Evolutionary conservation across 768 basidiomycete genomes (phyloP), one percentile per base, ranked within the genome.

Genomic region (Cystobasidium tubakii): DNA sequence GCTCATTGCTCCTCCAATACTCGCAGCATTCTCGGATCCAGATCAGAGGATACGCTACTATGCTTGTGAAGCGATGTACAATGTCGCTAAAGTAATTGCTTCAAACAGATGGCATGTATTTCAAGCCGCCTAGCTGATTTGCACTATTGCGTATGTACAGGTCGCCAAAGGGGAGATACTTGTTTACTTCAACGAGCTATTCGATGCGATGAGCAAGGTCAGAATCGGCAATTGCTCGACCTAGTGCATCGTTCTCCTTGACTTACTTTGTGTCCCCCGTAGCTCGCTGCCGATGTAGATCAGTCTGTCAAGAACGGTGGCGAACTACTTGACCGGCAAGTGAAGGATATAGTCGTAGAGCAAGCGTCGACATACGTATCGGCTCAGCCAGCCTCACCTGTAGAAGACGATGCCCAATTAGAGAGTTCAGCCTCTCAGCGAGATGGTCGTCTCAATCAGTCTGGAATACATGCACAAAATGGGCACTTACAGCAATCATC

Each of bases 271-370:
- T 42, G 63, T n/a, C 63, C 36, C n/a, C 12, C 39, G 23, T 79
- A 98, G 95, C 90, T 99, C 74, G 90, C 92, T 10, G 91, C 95
- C 25, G 96, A 99, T 81, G 90, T 92, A 0, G 95, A 98, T 77
- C 79, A 91, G 43, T 95, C 96, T 1, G 95, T 99, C 75, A 95
- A 96, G 86, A 98, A 97, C 79, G 95, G 95, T 1, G 94, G 96
- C 0, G 96, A 99, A 81, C 86, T 99, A 33, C 86, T 98, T 73
- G 96, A 99, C 81, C 87, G 95, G 23, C 86, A 97, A n/a, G 86
- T 99, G 77, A 97, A 98, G 80, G 96, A 99, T 77, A 95, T 97
- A 62, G 95, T 98, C 3, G 90, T 93, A 15, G 96, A 98, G 82
- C 91, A 92, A 9, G 96, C 95, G 1, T 92, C 93, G 0, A 89